phyloP scores from a whole-genome alignment of 208 protist genomes.

The Trypanosomatidae sp. region DNA sequence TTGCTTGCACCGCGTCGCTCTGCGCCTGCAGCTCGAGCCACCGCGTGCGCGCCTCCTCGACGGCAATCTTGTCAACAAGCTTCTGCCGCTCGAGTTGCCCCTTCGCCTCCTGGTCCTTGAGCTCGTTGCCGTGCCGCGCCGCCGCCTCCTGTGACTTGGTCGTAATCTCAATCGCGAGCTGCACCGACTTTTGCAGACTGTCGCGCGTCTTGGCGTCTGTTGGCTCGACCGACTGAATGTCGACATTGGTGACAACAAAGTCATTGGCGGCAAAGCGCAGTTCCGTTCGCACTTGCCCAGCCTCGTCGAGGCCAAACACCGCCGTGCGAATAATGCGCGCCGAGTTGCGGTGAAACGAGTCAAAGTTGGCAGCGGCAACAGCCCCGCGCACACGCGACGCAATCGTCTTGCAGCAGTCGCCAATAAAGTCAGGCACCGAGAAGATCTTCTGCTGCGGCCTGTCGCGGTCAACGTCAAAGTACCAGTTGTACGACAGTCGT shows the following conservation, averaged over 20 bases:
- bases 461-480: conserved; percentile 75
- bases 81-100: conserved; percentile 88
- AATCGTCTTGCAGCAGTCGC: conserved; percentile 96
- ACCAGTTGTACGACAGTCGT: conserved; percentile 95
- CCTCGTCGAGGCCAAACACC: conserved; percentile 85
- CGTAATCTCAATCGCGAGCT: conserved; percentile 97
- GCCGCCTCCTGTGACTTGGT: conserved; percentile 94
- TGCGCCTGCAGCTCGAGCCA: conserved; percentile 89
- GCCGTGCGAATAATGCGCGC: conserved; percentile 90
- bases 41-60: conserved; percentile 64
- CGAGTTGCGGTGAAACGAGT: conserved; percentile 95
- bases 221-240: conserved; percentile 90
- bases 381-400: conserved; percentile 91
- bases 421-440: conserved; percentile 95
- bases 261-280: conserved; percentile 86
- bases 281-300: conserved; percentile 26
- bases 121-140: conserved; percentile 87
- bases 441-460: conserved; percentile 24
- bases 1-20: conserved; percentile 84
- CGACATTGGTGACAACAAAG: conserved; percentile 92
- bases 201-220: conserved; percentile 90
- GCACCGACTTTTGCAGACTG: conserved; percentile 94
- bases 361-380: conserved; percentile 89
- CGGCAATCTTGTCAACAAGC: conserved; percentile 77
- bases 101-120: conserved; percentile 87